phyloP scores from a whole-genome alignment of 2,329 filamentous ascomycete species.

The Ophiostoma tasmaniense region DNA sequence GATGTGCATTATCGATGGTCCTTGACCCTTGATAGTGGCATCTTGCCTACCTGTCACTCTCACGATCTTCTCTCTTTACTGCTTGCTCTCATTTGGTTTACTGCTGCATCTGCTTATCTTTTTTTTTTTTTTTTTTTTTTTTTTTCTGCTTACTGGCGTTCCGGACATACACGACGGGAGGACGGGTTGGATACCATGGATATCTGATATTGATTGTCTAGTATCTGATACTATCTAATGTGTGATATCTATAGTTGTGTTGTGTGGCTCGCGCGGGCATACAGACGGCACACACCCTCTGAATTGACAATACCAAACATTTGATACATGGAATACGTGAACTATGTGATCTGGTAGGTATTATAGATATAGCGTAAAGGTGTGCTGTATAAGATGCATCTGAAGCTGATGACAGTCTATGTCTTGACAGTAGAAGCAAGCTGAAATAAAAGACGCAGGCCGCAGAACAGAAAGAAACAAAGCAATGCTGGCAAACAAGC shows the following conservation, averaged over 20 bases:
- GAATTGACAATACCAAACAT: neutral
- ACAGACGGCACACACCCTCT: neutral
- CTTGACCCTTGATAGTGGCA: too few relatives aligned
- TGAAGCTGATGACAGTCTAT: neutral
- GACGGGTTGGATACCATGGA: conserved; percentile 1
- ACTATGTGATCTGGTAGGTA: too few relatives aligned
- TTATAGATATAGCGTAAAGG: neutral
- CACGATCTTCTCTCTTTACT: neutral
- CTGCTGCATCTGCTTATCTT: neutral
- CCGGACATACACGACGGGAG: neutral
- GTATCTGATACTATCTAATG: neutral
- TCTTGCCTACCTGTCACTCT: too few relatives aligned
- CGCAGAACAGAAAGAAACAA: neutral
- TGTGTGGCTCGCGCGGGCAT: neutral
- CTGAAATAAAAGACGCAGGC: neutral
- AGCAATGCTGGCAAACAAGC: neutral
- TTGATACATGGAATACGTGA: too few relatives aligned
- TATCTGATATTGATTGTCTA: neutral
- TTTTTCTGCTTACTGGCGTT: conserved; percentile 2
- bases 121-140: too few relatives aligned
- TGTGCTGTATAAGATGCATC: neutral
- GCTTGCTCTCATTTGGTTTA: neutral
- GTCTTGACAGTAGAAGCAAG: neutral
- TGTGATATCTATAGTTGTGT: neutral
- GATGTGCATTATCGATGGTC: neutral